Base-by-base conservation (phyloP, 352 stramenopile genomes). In the Phytophthora citricola region DNA sequence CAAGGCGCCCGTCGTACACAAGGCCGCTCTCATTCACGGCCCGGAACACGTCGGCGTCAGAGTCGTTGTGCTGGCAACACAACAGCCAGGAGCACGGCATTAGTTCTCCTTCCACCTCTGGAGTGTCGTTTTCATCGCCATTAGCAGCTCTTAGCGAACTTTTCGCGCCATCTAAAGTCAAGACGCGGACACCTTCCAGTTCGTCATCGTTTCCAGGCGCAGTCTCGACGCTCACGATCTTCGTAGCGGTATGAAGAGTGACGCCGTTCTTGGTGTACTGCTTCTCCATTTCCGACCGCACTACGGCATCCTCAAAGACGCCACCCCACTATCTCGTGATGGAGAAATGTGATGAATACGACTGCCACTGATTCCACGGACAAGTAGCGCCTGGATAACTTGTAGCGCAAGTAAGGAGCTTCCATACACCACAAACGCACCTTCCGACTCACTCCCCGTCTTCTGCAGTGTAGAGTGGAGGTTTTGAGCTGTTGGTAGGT, bases 1-100 rank as follows among this genome's bases (percentile, higher is more conserved):
- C 92, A 27, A 98, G 80, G 1, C 90, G 80, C 0, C 92, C 92
- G 63, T 98, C 92, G 67, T 97, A 98, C 20, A 98, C 92, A 31
- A 98, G 82, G 6, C 92, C 93, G 54, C 83, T 91, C 44, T 96
- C 89, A 66, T 97, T 97, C 47, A 97, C 90, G 9, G 91, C 91
- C 4, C 80, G 80, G 64, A 98, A 98, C 1, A 97, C 69, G 69
- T 97, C 91, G 14, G 83, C 78, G 66, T 97, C 89, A 11, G 90
- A 81, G 62, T 97, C 92, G 41, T 87, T 89, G 22, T 92, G 80
- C 55, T 92, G 88, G 41, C 83, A 96, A 66, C 86, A 94, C 31
- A 97, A 74, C 34, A 98, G 45, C 71, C 93, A 85, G 3, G 72
- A 63, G 49, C 90, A 96, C 1, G 64, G 50, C 2, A 94, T 17